Base-by-base conservation (phyloP, 176 grass and related monocot species). In the Pharus latifolius region DNA sequence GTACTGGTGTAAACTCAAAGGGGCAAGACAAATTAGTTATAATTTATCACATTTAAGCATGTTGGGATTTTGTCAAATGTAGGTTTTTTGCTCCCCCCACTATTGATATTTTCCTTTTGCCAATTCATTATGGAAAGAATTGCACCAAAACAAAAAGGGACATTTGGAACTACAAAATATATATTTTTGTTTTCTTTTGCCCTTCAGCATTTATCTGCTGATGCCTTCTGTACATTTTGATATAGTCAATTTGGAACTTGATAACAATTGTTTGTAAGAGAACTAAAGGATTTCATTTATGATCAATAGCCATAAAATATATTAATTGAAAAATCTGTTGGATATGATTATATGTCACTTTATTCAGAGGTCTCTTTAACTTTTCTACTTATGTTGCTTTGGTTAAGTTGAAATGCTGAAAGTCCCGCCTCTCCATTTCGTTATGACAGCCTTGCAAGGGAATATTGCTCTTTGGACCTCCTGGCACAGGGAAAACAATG, bases 401-500 rank as follows among this genome's bases (percentile, higher is more conserved):
- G 35, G 35, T 38, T 38, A 38, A 38, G 6, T 38, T 38, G 35
- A 9, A 38, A 38, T 4, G 6, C 8, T 4, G 9, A 14, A 75
- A 75, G 30, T 26, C 24, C 20, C 25, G 27, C 41, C 5, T 30
- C 43, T 31, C 51, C 46, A 19, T 69, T 78, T 82, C 46, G 75
- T 67, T 76, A 49, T 83, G 56, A 47, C 74, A 91, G 85, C 82
- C 88, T 63, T 80, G 78, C 62, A 91, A 91, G 62, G 92, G 92
- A 78, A 91, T 96, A 83, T 67, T 96, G 67, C 88, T 91, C 47
- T 96, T 96, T 91, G 92, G 92, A 19, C 88, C 92, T 76, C 88
- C 92, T 59, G 92, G 92, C 44, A 91, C 82, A 18, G 92, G 92
- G 27, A 96, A 96, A 83, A 96, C 88, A 51, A 88, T 96, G 88